These are phyloP conservation scores for Phaeosphaeria sp. DNA, from an alignment of 2,329 filamentous ascomycete species.

Conservation along the genomic window DNA sequence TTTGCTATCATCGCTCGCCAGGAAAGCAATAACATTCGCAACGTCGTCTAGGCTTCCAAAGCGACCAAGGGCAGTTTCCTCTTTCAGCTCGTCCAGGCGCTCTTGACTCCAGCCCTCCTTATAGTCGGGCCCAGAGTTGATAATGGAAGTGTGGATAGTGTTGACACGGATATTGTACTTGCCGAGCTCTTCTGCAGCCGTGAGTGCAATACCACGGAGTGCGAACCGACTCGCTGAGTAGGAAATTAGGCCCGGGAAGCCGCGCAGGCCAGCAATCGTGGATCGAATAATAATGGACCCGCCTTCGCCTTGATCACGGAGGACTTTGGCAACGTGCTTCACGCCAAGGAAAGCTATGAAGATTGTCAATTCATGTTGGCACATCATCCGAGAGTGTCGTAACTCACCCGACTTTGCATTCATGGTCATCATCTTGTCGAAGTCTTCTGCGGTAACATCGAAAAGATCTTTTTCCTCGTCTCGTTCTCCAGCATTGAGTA, in stretches of 20 bases:
- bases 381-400: not conserved
- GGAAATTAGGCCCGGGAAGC: conserved; percentile 43
- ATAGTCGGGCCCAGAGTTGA: conserved; percentile 45
- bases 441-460: conserved; percentile 46
- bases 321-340: conserved; percentile 44
- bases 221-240: conserved; percentile 50
- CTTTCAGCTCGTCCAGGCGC: conserved; percentile 41
- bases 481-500: conserved; percentile 36
- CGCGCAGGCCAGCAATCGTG: conserved; percentile 49
- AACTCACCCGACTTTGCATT: conserved; percentile 48
- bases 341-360: conserved; percentile 45
- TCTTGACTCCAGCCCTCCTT: conserved; percentile 44
- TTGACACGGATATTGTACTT: conserved; percentile 49
- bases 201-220: conserved; percentile 47
- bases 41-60: conserved; percentile 48
- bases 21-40: conserved; percentile 47
- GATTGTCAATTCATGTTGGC: conserved; percentile 8
- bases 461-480: conserved; percentile 40
- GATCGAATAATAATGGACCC: conserved; percentile 51
- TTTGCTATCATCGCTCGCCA: conserved; percentile 48
- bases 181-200: conserved; percentile 48
- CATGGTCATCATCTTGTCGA: conserved; percentile 45
- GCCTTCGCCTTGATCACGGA: conserved; percentile 39
- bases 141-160: conserved; percentile 50
- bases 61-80: conserved; percentile 44